phyloP scores from a whole-genome alignment of 768 basidiomycete genomes.

The Trametes sanguinea region DNA sequence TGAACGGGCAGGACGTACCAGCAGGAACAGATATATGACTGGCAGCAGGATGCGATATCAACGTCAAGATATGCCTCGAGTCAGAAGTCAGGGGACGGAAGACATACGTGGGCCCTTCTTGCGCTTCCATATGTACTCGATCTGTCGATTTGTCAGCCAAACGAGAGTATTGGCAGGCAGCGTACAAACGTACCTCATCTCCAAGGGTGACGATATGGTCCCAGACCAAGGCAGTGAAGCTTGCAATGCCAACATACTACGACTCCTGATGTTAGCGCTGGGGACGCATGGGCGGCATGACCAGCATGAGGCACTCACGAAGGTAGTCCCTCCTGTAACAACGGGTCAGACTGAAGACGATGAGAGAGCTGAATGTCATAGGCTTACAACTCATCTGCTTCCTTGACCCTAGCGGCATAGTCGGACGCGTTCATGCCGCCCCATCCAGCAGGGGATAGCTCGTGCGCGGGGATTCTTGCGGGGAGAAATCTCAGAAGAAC shows the following conservation, averaged over 20 bases:
- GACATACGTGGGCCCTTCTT: constrained; percentile 48
- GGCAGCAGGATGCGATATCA: background rate
- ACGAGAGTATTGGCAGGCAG: background rate
- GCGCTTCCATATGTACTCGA: constrained; percentile 56
- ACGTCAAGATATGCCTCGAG: background rate
- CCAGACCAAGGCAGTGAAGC: constrained; percentile 55
- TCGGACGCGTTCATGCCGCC: constrained; percentile 10
- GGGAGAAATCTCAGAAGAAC: background rate
- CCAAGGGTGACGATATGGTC: constrained; percentile 56
- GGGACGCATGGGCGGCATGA: no score
- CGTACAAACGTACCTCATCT: constrained; percentile 40
- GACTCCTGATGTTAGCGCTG: background rate
- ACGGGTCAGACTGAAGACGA: background rate
- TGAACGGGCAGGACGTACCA: constrained; percentile 31
- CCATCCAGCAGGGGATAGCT: constrained; percentile 9
- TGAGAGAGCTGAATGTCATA: background rate
- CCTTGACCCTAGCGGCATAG: background rate
- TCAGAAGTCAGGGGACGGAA: background rate
- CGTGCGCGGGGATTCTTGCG: background rate
- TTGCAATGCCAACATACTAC: constrained; percentile 54
- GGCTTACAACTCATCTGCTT: constrained; percentile 8
- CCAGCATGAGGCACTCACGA: constrained; percentile 2
- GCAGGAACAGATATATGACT: constrained; percentile 41
- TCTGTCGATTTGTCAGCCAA: constrained; percentile 26
- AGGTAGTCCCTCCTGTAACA: constrained; percentile 11